Evolutionary conservation across 2,329 filamentous ascomycete species (phyloP).

Genomic region (Ophiostoma triangulosporum): DNA sequence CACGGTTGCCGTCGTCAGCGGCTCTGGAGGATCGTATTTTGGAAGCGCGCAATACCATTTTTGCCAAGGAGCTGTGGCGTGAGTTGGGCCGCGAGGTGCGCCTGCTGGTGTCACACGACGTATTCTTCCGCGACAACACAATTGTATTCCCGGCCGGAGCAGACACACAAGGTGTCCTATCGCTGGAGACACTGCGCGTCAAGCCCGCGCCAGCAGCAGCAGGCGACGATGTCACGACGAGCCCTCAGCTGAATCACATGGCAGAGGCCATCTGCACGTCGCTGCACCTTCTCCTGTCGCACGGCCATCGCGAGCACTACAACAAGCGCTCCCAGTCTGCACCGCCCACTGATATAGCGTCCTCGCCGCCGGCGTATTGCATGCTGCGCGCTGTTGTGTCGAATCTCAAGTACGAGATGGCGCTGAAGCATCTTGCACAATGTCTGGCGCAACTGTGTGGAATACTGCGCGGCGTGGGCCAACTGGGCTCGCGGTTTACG

Average conservation of each 20-base stretch:
- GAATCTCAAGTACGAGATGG: constrained; percentile 30
- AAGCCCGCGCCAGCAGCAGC: constrained; percentile 1
- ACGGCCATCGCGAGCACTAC: constrained; percentile 54
- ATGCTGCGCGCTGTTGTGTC: constrained; percentile 40
- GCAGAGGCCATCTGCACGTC: constrained; percentile 54
- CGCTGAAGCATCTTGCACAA: constrained; percentile 23
- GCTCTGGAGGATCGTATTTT: constrained; percentile 56
- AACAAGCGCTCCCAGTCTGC: constrained; percentile 48
- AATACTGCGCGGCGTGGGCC: constrained; percentile 24
- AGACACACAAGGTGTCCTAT: constrained; percentile 47
- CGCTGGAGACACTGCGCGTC: constrained; percentile 50
- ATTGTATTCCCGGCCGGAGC: constrained; percentile 42
- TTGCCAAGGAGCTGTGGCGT: constrained; percentile 78
- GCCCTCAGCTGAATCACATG: constrained; percentile 19
- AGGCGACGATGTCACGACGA: not conserved
- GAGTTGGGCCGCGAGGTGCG: constrained; percentile 77
- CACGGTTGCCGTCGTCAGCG: constrained; percentile 30
- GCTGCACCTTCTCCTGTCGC: constrained; percentile 62
- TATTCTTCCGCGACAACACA: constrained; percentile 46
- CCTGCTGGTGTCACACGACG: constrained; percentile 53
- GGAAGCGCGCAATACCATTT: constrained; percentile 64
- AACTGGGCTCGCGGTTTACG: constrained; percentile 7
- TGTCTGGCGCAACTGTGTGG: constrained; percentile 31
- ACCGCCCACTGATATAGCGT: constrained; percentile 25
- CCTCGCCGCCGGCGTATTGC: constrained; percentile 30